Conservation (phyloP, 148 eudicot genomes). For the Pharnaceum exiguum region DNA sequence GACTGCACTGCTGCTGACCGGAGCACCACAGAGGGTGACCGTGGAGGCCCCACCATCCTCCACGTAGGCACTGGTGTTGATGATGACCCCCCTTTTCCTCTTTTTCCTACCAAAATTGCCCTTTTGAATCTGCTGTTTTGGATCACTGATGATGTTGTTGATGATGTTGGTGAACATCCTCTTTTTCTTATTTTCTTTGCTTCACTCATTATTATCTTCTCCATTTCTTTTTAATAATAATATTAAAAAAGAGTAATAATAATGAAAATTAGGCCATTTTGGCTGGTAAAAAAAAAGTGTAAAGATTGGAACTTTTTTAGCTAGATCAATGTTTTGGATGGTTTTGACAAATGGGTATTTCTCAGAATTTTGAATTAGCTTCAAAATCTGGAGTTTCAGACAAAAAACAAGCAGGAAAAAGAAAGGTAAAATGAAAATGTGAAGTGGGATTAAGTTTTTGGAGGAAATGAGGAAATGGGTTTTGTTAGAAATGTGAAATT, state of each 20-base stretch:
- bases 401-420: no score
- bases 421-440: no score
- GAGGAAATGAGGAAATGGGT: no score
- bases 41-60: slow-evolving; percentile 50
- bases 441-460: no score
- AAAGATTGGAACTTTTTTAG: no score
- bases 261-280: background rate
- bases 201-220: slow-evolving; percentile 30
- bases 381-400: background rate
- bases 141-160: slow-evolving; percentile 61
- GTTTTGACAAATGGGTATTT: no score
- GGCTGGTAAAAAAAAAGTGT: background rate
- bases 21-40: slow-evolving; percentile 34
- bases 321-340: no score
- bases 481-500: no score
- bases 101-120: slow-evolving; percentile 64
- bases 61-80: slow-evolving; percentile 74
- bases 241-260: background rate
- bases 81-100: slow-evolving; percentile 40
- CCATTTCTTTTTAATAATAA: slow-evolving; percentile 7
- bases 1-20: slow-evolving; percentile 23
- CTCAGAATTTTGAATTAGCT: background rate
- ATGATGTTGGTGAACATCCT: slow-evolving; percentile 83
- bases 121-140: slow-evolving; percentile 69
- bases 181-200: slow-evolving; percentile 71